phyloP scores from a whole-genome alignment of 108 stramenopile species.

The Nannochloropsis granulata region DNA sequence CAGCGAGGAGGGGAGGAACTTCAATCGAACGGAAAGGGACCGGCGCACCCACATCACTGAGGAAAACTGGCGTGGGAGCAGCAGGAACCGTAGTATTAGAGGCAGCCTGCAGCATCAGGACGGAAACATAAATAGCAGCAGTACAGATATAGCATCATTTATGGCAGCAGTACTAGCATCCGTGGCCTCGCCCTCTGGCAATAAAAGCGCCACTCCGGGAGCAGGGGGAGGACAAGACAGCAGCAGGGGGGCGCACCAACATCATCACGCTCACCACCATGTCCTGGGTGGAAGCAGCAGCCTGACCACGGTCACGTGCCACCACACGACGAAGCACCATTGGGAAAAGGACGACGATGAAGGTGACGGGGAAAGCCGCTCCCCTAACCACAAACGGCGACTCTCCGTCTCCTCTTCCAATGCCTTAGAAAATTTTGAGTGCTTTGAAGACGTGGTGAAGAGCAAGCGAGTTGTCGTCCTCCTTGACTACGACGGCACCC shows the following conservation, averaged over 20 bases:
- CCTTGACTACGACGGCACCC: conserved; percentile 23
- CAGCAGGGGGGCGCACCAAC: neutral
- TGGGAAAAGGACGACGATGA: conserved; percentile 1
- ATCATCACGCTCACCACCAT: neutral
- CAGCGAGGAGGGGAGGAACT: too few relatives aligned
- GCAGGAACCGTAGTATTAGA: too few relatives aligned
- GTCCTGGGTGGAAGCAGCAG: too few relatives aligned
- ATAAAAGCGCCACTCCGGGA: neutral
- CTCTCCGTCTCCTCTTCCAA: conserved; percentile 10
- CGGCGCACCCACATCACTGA: too few relatives aligned
- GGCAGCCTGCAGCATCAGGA: too few relatives aligned
- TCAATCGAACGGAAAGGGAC: too few relatives aligned
- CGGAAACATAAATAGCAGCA: too few relatives aligned
- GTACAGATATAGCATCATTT: neutral
- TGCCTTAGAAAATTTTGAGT: neutral
- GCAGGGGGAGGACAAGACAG: neutral
- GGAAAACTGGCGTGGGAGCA: too few relatives aligned
- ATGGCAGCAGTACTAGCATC: neutral
- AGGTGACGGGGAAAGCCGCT: neutral
- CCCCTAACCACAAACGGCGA: conserved; percentile 6
- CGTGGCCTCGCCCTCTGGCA: neutral
- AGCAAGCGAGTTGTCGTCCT: conserved; percentile 13
- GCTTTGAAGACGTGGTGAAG: neutral
- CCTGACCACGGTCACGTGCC: neutral
- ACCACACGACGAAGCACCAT: neutral